Evolutionary conservation across 2,329 filamentous ascomycete genomes (phyloP).

Genomic region (Trichoderma gracile): DNA sequence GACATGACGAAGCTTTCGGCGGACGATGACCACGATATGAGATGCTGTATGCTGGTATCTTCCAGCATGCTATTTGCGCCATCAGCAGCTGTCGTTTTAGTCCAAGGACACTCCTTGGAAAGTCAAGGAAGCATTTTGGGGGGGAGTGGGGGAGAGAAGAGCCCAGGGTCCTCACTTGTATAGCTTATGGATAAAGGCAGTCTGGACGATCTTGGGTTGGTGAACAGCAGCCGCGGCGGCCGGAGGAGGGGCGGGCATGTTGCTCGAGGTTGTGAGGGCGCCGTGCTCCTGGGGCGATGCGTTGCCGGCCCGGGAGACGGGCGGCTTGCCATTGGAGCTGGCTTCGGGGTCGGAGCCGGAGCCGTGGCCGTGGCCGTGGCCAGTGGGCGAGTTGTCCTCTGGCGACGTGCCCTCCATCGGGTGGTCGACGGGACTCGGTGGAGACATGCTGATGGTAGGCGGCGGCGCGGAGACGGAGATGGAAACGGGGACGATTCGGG

Average conservation of each 20-base stretch:
- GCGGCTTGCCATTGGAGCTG: constrained; percentile 42
- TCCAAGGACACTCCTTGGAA: not conserved
- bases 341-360: constrained; percentile 45
- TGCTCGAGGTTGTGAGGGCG: constrained; percentile 36
- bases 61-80: constrained; percentile 68
- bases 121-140: not conserved
- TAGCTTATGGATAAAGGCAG: constrained; percentile 97
- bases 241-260: constrained; percentile 53
- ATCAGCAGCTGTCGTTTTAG: not conserved
- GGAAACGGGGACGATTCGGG: constrained; percentile 59
- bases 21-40: constrained; percentile 93
- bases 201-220: constrained; percentile 96
- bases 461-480: constrained; percentile 39
- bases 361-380: constrained; percentile 49
- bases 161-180: constrained; percentile 72
- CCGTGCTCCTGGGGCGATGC: constrained; percentile 44
- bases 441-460: constrained; percentile 60
- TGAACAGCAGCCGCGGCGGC: constrained; percentile 74
- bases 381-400: constrained; percentile 46
- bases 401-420: constrained; percentile 64
- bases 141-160: not conserved
- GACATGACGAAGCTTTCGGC: constrained; percentile 99
- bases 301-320: constrained; percentile 41
- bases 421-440: constrained; percentile 58
- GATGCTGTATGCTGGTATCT: constrained; percentile 85